Conservation (phyloP, 1,284 basidiomycete species). For the Cutaneotrichosporon sp. region DNA sequence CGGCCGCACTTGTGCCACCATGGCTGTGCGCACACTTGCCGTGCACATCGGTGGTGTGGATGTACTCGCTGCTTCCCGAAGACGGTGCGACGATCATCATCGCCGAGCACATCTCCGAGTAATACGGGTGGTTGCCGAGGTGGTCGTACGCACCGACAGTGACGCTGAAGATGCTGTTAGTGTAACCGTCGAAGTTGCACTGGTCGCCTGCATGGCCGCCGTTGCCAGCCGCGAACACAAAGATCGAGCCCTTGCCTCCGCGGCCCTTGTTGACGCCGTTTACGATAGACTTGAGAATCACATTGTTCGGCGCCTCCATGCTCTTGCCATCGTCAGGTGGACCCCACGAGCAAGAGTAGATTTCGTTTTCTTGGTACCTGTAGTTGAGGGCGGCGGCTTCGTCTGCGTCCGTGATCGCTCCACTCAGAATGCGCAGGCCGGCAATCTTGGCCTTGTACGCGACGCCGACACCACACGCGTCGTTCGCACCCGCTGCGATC, state of each 20-base stretch:
- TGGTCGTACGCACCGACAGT: slow-evolving; percentile 93
- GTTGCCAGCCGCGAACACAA: slow-evolving; percentile 97
- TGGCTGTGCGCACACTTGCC: slow-evolving; percentile 74
- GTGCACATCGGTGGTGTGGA: slow-evolving; percentile 84
- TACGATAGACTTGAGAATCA: slow-evolving; percentile 91
- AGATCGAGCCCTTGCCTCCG: slow-evolving; percentile 85
- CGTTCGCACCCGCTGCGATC: slow-evolving; percentile 83
- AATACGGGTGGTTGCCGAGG: slow-evolving; percentile 90
- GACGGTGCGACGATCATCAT: slow-evolving; percentile 96
- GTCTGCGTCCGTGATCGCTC: slow-evolving; percentile 95
- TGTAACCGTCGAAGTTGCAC: slow-evolving; percentile 99
- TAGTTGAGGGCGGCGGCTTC: slow-evolving; percentile 95
- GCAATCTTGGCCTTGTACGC: slow-evolving; percentile 89
- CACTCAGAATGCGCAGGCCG: slow-evolving; percentile 92
- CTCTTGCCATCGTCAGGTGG: slow-evolving; percentile 91
- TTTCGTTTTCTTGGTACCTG: slow-evolving; percentile 83
- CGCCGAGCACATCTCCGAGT: slow-evolving; percentile 94
- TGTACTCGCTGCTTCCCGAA: slow-evolving; percentile 90
- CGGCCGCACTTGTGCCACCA: slow-evolving; percentile 96
- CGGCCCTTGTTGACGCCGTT: slow-evolving; percentile 93
- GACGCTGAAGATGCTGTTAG: slow-evolving; percentile 94
- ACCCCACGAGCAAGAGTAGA: slow-evolving; percentile 97
- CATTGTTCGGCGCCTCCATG: slow-evolving; percentile 90
- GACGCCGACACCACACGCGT: slow-evolving; percentile 91
- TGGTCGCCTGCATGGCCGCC: slow-evolving; percentile 89